Evolutionary conservation across 441 rosid species (phyloP).

Genomic region (Jatropha multifida): DNA sequence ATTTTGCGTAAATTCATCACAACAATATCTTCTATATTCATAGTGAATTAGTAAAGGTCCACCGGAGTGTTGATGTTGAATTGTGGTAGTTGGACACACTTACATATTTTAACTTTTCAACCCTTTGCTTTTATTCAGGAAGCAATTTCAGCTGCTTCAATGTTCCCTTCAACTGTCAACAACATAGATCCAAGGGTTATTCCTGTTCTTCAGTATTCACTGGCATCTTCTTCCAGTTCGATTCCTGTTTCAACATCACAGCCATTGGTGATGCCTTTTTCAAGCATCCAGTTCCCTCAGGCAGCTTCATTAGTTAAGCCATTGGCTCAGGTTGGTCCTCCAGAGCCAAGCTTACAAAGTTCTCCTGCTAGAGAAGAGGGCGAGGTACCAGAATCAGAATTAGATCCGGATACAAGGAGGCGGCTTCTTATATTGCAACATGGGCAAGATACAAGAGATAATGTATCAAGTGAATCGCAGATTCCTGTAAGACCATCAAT

Average conservation of each 20-base stretch:
- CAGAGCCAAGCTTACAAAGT: slow-evolving; percentile 77
- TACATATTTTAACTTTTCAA: neutral
- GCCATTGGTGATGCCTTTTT: slow-evolving; percentile 44
- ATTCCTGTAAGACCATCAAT: slow-evolving; percentile 64
- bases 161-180: slow-evolving; percentile 46
- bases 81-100: neutral
- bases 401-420: slow-evolving; percentile 97
- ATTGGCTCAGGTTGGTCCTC: slow-evolving; percentile 49
- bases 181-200: slow-evolving; percentile 66
- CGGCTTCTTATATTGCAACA: slow-evolving; percentile 96
- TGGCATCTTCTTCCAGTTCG: slow-evolving; percentile 66
- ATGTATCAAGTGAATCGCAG: slow-evolving; percentile 56
- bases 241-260: slow-evolving; percentile 49
- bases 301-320: slow-evolving; percentile 52
- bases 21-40: neutral
- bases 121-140: slow-evolving; percentile 51
- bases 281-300: slow-evolving; percentile 53
- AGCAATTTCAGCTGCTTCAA: slow-evolving; percentile 67
- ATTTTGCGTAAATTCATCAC: neutral
- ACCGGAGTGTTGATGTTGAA: slow-evolving; percentile 3
- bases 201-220: slow-evolving; percentile 51
- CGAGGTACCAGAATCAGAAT: slow-evolving; percentile 96
- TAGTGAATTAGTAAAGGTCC: neutral
- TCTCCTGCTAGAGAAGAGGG: slow-evolving; percentile 99
- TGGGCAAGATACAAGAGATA: slow-evolving; percentile 89